These are phyloP conservation scores for Trametes sp. DNA, from an alignment of 1,284 basidiomycete species.

Conservation along the genomic window DNA sequence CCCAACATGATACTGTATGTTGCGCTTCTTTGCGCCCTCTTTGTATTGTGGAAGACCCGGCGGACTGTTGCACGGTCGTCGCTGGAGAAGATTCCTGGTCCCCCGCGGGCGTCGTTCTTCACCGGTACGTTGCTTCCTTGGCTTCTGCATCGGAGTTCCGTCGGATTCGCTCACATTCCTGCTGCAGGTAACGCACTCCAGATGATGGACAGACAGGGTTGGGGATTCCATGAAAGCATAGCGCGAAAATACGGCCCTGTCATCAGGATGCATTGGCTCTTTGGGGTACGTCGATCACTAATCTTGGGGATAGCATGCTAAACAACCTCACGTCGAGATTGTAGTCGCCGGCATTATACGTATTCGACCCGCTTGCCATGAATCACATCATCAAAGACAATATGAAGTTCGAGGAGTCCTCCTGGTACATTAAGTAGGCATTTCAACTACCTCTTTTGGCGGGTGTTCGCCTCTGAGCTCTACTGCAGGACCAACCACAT, in stretches of 20 bases:
- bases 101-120: conserved; percentile 17
- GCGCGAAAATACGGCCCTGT: conserved; percentile 25
- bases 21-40: not conserved
- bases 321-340: not conserved
- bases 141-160: too few relatives aligned
- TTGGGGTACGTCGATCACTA: conserved; percentile 9
- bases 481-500: conserved; percentile 11
- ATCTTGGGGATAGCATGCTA: not conserved
- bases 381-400: conserved; percentile 27
- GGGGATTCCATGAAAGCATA: conserved; percentile 25
- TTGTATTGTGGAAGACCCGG: conserved; percentile 9
- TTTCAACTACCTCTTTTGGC: not conserved
- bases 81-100: conserved; percentile 29
- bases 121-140: conserved; percentile 18
- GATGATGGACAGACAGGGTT: conserved; percentile 22
- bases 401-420: conserved; percentile 26
- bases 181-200: conserved; percentile 23
- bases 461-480: not conserved
- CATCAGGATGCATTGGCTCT: conserved; percentile 21
- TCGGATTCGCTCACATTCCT: too few relatives aligned
- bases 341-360: conserved; percentile 23
- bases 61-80: not conserved
- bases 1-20: conserved; percentile 6
- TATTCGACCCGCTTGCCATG: conserved; percentile 31
- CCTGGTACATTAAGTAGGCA: conserved; percentile 22